These are phyloP conservation scores for Trichoderma orchidacearum DNA, from an alignment of 495 filamentous ascomycete species.

Conservation along the genomic window DNA sequence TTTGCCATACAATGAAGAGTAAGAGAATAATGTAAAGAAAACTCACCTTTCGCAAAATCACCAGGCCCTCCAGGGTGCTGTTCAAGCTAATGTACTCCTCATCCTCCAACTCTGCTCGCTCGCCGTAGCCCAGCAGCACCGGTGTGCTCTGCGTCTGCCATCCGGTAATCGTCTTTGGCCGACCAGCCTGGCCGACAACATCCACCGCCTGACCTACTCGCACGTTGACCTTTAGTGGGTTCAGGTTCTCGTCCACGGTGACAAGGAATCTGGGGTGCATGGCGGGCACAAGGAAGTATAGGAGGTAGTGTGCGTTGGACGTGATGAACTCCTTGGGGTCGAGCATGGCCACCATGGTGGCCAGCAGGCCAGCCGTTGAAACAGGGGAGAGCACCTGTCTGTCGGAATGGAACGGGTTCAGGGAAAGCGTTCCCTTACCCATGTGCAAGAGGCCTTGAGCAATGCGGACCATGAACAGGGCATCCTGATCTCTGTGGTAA, in stretches of 20 bases:
- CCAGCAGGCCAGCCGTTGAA: conserved; percentile 75
- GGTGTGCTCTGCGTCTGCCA: conserved; percentile 99
- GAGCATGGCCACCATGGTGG: conserved; percentile 81
- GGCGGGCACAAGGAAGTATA: conserved; percentile 95
- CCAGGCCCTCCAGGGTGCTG: conserved; percentile 83
- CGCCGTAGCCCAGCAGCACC: conserved; percentile 81
- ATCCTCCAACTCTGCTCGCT: conserved; percentile 92
- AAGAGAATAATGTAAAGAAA: neutral
- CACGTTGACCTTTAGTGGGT: conserved; percentile 90
- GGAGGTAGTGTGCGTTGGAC: conserved; percentile 77
- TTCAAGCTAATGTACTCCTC: conserved; percentile 90
- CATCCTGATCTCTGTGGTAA: conserved; percentile 91
- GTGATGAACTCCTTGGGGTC: conserved; percentile 94
- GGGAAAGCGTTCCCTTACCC: conserved; percentile 93
- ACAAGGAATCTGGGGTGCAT: conserved; percentile 96
- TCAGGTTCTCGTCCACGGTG: conserved; percentile 85
- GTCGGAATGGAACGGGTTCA: conserved; percentile 97
- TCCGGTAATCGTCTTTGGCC: conserved; percentile 97
- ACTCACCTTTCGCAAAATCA: conserved; percentile 88
- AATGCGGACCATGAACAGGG: conserved; percentile 97
- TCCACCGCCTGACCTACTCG: conserved; percentile 96
- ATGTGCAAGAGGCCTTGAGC: conserved; percentile 96
- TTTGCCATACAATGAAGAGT: neutral
- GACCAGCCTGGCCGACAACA: conserved; percentile 90
- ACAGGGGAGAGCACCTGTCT: conserved; percentile 89